Evolutionary conservation across 2,329 filamentous ascomycete genomes (phyloP), one percentile per base, ranked within the genome.

Genomic region (Tolypocladium endophyticum): DNA sequence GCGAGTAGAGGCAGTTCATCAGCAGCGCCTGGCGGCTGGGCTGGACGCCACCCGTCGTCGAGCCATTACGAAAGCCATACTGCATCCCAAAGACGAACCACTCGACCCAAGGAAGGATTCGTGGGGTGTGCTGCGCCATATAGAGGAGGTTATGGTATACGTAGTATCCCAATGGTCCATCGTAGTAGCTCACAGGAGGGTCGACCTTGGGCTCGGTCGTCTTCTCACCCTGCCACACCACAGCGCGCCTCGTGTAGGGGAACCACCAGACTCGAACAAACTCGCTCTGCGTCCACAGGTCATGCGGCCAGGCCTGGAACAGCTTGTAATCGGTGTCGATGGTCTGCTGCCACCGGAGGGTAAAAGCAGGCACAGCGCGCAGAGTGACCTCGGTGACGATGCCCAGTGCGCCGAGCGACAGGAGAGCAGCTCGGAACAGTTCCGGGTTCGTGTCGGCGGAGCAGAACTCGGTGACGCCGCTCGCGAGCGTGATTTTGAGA

Each of bases 31-130:
- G 79, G 61, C 88, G 85, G 63, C 88, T 89, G 28, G 88, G 86
- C 73, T 97, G 89, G 23, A 97, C 84, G 7, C 88, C 93, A n/a
- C 81, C 80, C 47, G 85, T 88, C 58, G 81, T 80, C 3, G 80
- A 81, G 56, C 85, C 86, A 62, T 90, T 83, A 39, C 79, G 79
- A 80, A 97, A 97, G 57, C 93, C 93, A 72, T 97, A 97, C 73
- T 97, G 92, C 89, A 97, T 91, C 66, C 92, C 92, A 68, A 97
- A 97, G 59, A 97, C 89, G 71, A 97, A 93, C 89, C 92, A 94
- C 74, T 99, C 94, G 39, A 97, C 83, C 84, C 86, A 90, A 0
- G 93, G 94, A 7, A 96, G 79, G 59, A 96, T 82, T 54, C 84
- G 81, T 1, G 94, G 94, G 23, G 92, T 73, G 67, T 86, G 90